Base-by-base conservation (phyloP, 495 filamentous ascomycete species). In the Saxophila tyrrhenica region DNA sequence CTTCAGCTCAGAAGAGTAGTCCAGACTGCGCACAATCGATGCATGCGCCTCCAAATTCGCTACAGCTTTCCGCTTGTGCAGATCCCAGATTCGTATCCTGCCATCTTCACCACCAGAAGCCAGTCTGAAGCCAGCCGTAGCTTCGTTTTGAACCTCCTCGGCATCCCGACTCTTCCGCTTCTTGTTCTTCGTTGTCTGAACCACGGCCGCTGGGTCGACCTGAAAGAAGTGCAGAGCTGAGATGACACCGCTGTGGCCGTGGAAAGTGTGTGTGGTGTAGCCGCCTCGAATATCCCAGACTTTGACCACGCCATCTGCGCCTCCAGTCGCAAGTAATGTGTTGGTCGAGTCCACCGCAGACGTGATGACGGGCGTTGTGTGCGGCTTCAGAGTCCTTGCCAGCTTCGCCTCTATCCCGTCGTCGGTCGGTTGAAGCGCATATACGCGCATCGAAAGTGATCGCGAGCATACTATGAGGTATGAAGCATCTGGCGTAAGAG, bases 271-370 rank as follows among this genome's bases (percentile, higher is more conserved):
- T 16, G 92, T 99, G 23, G 87, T 80, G 66, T 82, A 97, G 15
- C 92, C 94, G 17, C 86, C 89, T 54, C 76, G 71, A 38, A 99
- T 90, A 71, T 99, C 94, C 89, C 88, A 97, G 50, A 99, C 83
- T 67, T 99, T 99, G 57, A 95, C 84, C 2, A 82, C 77, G 23
- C 92, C 92, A 69, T 97, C 92, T 8, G 92, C 87, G 22, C 81
- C 86, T 51, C 92, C 92, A 19, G 90, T 95, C 35, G 91, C 92
- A 39, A 97, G 71, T 11, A 99, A 72, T 15, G 91, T 96, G 62
- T 90, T 83, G 1, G 89, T 95, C 29, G 75, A 73, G 65, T 99
- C 92, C 44, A 89, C 78, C 16, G 85, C 80, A 16, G 86, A 75
- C 2, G 90, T 87, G 9, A 95, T 79, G 11, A 96, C 87, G 1